phyloP scores from a whole-genome alignment of 2,329 filamentous ascomycete genomes.

The Hymenoscyphus repandus region DNA sequence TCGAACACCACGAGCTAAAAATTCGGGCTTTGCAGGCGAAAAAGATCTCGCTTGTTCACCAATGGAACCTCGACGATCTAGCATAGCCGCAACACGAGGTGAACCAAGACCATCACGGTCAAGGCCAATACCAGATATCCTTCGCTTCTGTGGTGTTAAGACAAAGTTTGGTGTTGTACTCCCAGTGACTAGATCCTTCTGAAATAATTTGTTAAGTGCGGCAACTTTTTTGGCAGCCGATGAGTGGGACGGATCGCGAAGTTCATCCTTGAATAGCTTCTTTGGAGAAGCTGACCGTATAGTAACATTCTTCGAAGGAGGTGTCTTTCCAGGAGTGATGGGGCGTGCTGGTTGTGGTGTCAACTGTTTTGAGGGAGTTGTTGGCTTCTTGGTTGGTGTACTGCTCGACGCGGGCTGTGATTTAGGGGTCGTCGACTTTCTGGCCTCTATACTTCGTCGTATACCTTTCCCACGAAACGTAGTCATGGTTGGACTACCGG shows the following conservation, averaged over 20 bases:
- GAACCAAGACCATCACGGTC: constrained; percentile 70
- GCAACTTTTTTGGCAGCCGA: constrained; percentile 33
- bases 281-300: constrained; percentile 44
- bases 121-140: constrained; percentile 62
- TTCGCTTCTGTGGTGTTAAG: constrained; percentile 54
- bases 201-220: constrained; percentile 44
- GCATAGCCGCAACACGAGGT: constrained; percentile 64
- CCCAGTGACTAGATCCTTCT: constrained; percentile 47
- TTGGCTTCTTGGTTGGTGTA: constrained; percentile 31
- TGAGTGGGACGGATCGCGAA: constrained; percentile 31
- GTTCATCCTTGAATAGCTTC: constrained; percentile 38
- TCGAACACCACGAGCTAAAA: constrained; percentile 43
- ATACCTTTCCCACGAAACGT: constrained; percentile 46
- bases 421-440: constrained; percentile 38
- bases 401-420: constrained; percentile 16
- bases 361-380: constrained; percentile 35
- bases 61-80: constrained; percentile 67
- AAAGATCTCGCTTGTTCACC: constrained; percentile 62
- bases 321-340: constrained; percentile 45
- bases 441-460: constrained; percentile 43
- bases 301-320: constrained; percentile 41
- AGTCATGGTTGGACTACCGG: constrained; percentile 50
- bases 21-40: constrained; percentile 42
- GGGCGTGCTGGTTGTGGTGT: constrained; percentile 41
- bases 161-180: constrained; percentile 57